phyloP scores from a whole-genome alignment of 2,329 filamentous ascomycete species.

The Beauveria caledonica region DNA sequence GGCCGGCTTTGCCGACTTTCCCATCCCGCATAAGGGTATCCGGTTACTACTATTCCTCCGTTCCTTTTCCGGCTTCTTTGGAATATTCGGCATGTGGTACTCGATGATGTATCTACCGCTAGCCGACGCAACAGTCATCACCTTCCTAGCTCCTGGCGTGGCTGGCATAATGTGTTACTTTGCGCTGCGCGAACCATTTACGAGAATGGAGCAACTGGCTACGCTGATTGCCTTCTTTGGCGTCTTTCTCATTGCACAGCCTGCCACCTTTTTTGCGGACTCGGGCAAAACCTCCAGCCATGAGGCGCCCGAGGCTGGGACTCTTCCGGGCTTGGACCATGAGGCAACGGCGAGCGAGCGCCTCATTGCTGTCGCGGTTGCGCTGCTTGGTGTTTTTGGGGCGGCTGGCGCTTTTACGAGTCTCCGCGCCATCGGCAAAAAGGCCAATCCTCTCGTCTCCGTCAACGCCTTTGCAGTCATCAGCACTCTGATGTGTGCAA shows the following conservation, averaged over 20 bases:
- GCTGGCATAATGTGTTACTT: conserved; percentile 74
- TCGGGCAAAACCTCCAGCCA: conserved; percentile 5
- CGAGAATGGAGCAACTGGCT: conserved; percentile 66
- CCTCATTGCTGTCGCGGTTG: conserved; percentile 60
- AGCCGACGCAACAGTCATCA: conserved; percentile 82
- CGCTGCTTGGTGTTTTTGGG: conserved; percentile 70
- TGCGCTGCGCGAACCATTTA: conserved; percentile 68
- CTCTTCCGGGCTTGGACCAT: conserved; percentile 25
- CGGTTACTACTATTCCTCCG: conserved; percentile 59
- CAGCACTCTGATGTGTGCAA: conserved; percentile 58
- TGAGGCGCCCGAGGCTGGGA: conserved; percentile 11
- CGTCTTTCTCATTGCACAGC: conserved; percentile 75
- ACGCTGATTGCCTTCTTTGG: conserved; percentile 68
- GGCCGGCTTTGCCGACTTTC: conserved; percentile 56
- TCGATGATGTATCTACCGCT: conserved; percentile 68
- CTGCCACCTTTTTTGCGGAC: conserved; percentile 44
- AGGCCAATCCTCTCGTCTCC: conserved; percentile 73
- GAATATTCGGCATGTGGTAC: conserved; percentile 68
- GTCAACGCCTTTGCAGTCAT: conserved; percentile 76
- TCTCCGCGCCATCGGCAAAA: conserved; percentile 70
- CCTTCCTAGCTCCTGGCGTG: conserved; percentile 73
- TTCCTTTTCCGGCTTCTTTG: conserved; percentile 65
- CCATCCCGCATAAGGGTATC: conserved; percentile 60
- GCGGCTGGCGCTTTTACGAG: conserved; percentile 65
- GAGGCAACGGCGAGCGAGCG: conserved; percentile 53